A percentile compares a stretch with the other conserved stretches of the same genome.
Conservation (phyloP, 129 eudicot genomes). For the Pseudognaphalium luteoalbum region DNA sequence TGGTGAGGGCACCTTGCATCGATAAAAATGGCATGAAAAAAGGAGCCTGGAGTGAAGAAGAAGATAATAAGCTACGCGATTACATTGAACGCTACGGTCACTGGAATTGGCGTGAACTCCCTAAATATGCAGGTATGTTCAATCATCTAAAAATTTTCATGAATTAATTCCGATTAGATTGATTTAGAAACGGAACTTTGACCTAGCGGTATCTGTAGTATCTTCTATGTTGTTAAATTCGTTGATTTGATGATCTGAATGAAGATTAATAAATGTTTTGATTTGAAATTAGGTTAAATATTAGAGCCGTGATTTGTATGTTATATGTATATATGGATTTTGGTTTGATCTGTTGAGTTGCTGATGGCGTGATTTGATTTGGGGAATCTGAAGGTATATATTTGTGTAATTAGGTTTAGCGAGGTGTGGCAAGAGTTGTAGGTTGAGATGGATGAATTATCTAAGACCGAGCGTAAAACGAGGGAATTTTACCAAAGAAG, state of each 20-base stretch:
- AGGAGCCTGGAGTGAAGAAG: conserved; percentile 47
- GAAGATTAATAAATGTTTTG: not conserved
- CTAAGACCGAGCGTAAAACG: conserved; percentile 38
- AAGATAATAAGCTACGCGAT: conserved; percentile 39
- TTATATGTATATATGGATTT: not conserved
- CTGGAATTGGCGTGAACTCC: conserved; percentile 50
- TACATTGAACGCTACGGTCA: conserved; percentile 41
- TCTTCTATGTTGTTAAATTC: not conserved
- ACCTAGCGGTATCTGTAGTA: not conserved
- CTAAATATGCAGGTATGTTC: conserved; percentile 41
- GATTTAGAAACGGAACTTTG: not conserved
- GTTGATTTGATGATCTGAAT: not conserved
- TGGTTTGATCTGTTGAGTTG: not conserved
- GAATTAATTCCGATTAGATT: not conserved
- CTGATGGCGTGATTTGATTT: not conserved
- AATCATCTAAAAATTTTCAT: not conserved
- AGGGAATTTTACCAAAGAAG: conserved; percentile 41
- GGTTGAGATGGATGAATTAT: conserved; percentile 49
- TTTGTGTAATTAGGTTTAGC: conserved; percentile 37
- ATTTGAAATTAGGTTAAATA: not conserved
- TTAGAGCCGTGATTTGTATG: not conserved
- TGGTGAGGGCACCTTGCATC: conserved; percentile 47
- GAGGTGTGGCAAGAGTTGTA: conserved; percentile 57
- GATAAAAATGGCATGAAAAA: conserved; percentile 44
- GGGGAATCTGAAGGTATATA: conserved; percentile 14